phyloP scores from a whole-genome alignment of 2,329 filamentous ascomycete species.

The Falciphora oryzae region DNA sequence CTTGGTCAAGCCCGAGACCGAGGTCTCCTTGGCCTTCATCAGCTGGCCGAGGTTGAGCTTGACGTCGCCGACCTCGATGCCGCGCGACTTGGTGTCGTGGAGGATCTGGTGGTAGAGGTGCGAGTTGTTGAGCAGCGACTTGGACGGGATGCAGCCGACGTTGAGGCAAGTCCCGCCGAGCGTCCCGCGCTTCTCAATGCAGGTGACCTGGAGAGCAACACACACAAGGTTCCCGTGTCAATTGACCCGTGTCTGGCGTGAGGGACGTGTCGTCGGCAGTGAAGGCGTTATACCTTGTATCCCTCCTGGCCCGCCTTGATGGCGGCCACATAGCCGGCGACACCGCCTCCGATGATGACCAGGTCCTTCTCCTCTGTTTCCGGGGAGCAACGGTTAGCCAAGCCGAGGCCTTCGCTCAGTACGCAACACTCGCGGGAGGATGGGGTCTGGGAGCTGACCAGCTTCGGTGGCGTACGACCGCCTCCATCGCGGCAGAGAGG shows the following conservation, averaged over 20 bases:
- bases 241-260: neutral
- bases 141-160: conserved; percentile 98
- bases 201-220: conserved; percentile 62
- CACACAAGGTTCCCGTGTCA: conserved; percentile 7
- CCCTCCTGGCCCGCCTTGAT: conserved; percentile 99
- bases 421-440: conserved; percentile 1
- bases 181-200: conserved; percentile 95
- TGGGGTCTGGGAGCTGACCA: conserved; percentile 36
- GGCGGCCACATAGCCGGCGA: conserved; percentile 96
- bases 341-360: conserved; percentile 95
- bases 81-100: conserved; percentile 94
- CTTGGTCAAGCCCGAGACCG: conserved; percentile 85
- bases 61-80: conserved; percentile 95
- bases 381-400: conserved; percentile 34
- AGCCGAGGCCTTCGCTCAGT: neutral
- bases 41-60: conserved; percentile 91
- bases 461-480: conserved; percentile 54
- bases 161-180: conserved; percentile 97
- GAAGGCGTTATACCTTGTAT: conserved; percentile 63
- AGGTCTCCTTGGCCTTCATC: conserved; percentile 98
- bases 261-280: neutral
- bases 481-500: conserved; percentile 44
- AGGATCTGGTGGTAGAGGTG: conserved; percentile 96
- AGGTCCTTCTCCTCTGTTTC: conserved; percentile 83
- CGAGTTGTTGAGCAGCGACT: conserved; percentile 99